Evolutionary conservation across 2,329 filamentous ascomycete species (phyloP), one percentile per base, ranked within the genome.

Genomic region (Arthrobotrys iridis): DNA sequence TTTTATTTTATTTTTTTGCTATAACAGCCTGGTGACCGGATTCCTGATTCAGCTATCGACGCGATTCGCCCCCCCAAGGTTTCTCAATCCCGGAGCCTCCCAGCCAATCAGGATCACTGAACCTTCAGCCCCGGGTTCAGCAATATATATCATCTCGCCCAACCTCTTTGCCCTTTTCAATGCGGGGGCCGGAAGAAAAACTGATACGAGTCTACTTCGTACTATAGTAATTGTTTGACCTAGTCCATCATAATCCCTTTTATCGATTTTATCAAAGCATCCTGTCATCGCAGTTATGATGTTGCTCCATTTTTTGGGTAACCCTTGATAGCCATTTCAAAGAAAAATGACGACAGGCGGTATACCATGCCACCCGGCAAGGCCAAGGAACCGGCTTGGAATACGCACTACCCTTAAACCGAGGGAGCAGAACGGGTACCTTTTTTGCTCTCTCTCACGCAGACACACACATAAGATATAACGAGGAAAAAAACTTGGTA

Each of bases 41-140:
- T 18, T 35, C 71, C 58, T 58, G 46, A 62, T 67, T 40, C 46
- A 67, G 70, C 35, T 30, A 63, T 75, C 71, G 71, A 68, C 60
- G 68, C 71, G 71, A 75, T 50, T 26, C 37, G 22, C 40, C 57
- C 15, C n/a, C n/a, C n/a, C n/a, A n/a, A 28, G 41, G 18, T 20
- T 33, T 33, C 24, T 10, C 11, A n/a, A n/a, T 43, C 50, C 46
- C 62, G 70, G 70, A 66, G 60, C 52, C 67, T 46, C 35, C 70
- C 63, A 75, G 71, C 71, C 63, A 75, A 75, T 75, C 57, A 58
- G 15, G 2, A 11, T 11, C 37, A 4, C 28, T n/a, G n/a, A n/a
- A n/a, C n/a, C n/a, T n/a, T n/a, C n/a, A n/a, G n/a, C n/a, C n/a
- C n/a, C n/a, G n/a, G n/a, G n/a, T n/a, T n/a, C n/a, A n/a, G n/a